A percentile compares a stretch with the other conserved stretches of the same genome.
Conservation (phyloP, 768 basidiomycete genomes). For the Fomitopsis pulvina region DNA sequence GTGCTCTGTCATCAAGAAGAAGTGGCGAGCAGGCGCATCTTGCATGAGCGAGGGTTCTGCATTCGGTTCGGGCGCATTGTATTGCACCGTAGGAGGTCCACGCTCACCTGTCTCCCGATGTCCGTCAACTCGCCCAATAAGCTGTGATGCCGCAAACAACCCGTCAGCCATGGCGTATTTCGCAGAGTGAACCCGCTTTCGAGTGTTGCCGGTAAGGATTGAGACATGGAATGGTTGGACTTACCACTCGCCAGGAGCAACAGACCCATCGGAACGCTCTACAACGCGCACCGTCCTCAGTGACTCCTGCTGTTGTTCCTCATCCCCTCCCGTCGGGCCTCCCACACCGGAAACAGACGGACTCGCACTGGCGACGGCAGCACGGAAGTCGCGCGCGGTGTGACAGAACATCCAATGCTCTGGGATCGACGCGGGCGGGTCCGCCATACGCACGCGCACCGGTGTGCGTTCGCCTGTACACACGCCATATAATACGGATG, state of each 20-base stretch:
- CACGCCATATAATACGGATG: background rate
- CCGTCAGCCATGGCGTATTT: background rate
- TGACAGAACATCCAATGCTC: constrained; percentile 66
- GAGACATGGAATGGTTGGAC: constrained; percentile 12
- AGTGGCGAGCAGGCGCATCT: background rate
- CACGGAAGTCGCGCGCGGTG: constrained; percentile 42
- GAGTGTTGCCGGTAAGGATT: background rate
- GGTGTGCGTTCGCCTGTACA: constrained; percentile 67
- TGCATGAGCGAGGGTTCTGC: constrained; percentile 3
- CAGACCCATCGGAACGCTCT: constrained; percentile 50
- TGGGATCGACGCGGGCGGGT: constrained; percentile 58
- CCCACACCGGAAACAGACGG: background rate
- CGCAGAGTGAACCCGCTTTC: background rate
- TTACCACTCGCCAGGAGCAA: constrained; percentile 58
- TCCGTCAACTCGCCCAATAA: constrained; percentile 70
- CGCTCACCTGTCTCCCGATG: constrained; percentile 53
- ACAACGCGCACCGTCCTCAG: constrained; percentile 41
- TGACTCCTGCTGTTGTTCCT: constrained; percentile 14
- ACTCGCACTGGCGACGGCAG: constrained; percentile 33
- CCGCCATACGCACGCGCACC: constrained; percentile 58
- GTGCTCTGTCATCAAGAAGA: constrained; percentile 43
- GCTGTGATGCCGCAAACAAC: constrained; percentile 26
- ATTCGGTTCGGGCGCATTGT: background rate
- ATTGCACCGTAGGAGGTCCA: background rate
- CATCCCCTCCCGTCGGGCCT: constrained; percentile 14